Evolutionary conservation across 2,329 filamentous ascomycete genomes (phyloP), one percentile per base, ranked within the genome.

Genomic region (Chaetomium sp.): DNA sequence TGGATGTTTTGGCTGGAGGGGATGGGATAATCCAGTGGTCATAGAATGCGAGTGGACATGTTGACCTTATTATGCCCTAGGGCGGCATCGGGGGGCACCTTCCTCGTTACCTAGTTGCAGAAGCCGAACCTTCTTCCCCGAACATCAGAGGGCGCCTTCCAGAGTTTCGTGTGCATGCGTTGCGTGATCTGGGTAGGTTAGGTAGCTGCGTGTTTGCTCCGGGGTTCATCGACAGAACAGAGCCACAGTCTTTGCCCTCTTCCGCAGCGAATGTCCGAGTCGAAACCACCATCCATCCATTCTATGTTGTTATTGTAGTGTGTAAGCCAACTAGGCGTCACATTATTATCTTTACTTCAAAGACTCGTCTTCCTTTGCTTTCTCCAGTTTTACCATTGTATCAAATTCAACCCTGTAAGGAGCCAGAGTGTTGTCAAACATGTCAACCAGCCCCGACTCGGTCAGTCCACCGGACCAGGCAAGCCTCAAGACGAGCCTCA

Each of bases 401-500:
- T 47, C 12, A 0, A 33, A 25, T 50, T 50, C 27, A 13, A 50
- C 19, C 10, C 31, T 16, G 19, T 10, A n/a, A 19, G 4, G 21
- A 57, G 13, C 2, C 27, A 16, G 56, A 8, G 23, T 6, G 19
- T 12, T 33, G 12, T n/a, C 25, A 25, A n/a, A 23, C 45, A 65
- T 65, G 63, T 35, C 57, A 29, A 29, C 19, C 8, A 25, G n/a
- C 10, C 33, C 23, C 16, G 47, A 45, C 6, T 25, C 42, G 4
- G 45, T 47, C 4, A 16, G 47, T 19, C 16, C 42, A 38, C 35
- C 54, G 12, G 61, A 66, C 21, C 57, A 63, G 9, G 57, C 38
- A 8, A 64, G 57, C 54, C 29, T 56, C 61, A 21, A 25, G 9
- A 54, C 38, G 5, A 64, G 57, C 57, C 29, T 56, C 61, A 33